Evolutionary conservation across 768 basidiomycete species (phyloP), one percentile per base, ranked within the genome.

Genomic region (Termitomyces sp.): DNA sequence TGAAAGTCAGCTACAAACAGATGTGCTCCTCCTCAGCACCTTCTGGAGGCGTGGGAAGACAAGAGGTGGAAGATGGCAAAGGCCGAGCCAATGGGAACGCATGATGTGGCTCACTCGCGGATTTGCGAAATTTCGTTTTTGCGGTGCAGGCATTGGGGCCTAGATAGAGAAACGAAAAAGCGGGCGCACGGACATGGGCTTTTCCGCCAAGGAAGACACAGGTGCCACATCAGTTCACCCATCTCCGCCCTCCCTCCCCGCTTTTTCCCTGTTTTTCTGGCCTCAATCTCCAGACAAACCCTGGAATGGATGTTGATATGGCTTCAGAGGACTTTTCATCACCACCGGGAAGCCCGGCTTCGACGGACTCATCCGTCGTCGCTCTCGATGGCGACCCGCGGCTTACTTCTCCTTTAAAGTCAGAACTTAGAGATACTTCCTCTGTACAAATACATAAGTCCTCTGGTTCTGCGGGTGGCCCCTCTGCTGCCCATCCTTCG

Each of bases 31-130:
- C 52, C 52, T 48, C 51, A 17, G 3, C 49, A 53, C 20, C 59
- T 60, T 59, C 52, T 31, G 34, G 2, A 31, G 29, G 57, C 59
- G 65, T 63, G 65, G 62, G 63, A 65, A 59, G 4, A 31, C 20
- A 36, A 6, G 11, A 25, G 51, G n/a, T 68, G 72, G 75, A 75
- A 74, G 74, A 75, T 75, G 76, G 76, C 62, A 72, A 73, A 65
- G 51, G 74, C 76, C 75, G 76, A 67, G 63, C 76, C 76, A 77
- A 77, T 77, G 49, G 66, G 67, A 68, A 58, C 0, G 61, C 54
- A n/a, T 14, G 49, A 69, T 68, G 64, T 15, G 52, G 38, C 54
- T 65, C 63, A 63, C 65, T 68, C 71, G 72, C 71, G 71, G 65
- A 61, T 56, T 64, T 42, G 40, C 57, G 29, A 59, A 59, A 60